Percentiles rank a stretch among this genome's conserved stretches.
These are phyloP conservation scores for Colletotrichum filicis DNA, from an alignment of 2,329 filamentous ascomycete species.

Conservation along the genomic window DNA sequence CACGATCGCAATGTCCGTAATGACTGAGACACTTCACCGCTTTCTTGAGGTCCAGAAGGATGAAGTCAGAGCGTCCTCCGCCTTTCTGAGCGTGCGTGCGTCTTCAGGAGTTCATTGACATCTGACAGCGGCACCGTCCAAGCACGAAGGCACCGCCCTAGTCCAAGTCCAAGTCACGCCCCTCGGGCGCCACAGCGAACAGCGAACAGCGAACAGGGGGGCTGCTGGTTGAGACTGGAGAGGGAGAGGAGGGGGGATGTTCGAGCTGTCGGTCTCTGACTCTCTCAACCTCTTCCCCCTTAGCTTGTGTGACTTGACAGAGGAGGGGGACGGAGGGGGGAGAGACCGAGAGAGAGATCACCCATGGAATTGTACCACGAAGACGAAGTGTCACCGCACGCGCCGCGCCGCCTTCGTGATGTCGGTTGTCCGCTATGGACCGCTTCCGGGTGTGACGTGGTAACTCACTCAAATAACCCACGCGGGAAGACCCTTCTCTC, in stretches of 20 bases:
- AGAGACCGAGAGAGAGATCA: background rate
- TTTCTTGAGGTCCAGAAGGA: background rate
- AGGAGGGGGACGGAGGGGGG: background rate
- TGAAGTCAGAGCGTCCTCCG: background rate
- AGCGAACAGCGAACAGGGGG: constrained; percentile 10
- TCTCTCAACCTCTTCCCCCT: background rate
- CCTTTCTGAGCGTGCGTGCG: background rate
- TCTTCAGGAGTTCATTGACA: constrained; percentile 9
- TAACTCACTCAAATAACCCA: background rate
- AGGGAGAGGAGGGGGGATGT: background rate
- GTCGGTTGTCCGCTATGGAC: background rate
- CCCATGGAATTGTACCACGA: background rate
- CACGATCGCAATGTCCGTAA: background rate
- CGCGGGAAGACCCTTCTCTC: background rate
- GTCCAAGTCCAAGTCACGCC: constrained; percentile 26
- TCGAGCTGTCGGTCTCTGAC: background rate
- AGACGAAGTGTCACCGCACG: constrained; percentile 8
- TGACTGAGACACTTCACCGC: constrained; percentile 23
- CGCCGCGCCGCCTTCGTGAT: constrained; percentile 18
- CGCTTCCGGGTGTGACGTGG: constrained; percentile 1
- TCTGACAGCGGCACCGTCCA: constrained; percentile 33
- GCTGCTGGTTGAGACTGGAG: background rate
- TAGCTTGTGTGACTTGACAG: background rate
- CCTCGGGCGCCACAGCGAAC: constrained; percentile 16
- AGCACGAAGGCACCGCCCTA: background rate